A percentile compares a stretch with the other conserved stretches of the same genome.
Conservation (phyloP, 192 early-diverging fungal genomes). For the Pilobolus umbonatus region DNA sequence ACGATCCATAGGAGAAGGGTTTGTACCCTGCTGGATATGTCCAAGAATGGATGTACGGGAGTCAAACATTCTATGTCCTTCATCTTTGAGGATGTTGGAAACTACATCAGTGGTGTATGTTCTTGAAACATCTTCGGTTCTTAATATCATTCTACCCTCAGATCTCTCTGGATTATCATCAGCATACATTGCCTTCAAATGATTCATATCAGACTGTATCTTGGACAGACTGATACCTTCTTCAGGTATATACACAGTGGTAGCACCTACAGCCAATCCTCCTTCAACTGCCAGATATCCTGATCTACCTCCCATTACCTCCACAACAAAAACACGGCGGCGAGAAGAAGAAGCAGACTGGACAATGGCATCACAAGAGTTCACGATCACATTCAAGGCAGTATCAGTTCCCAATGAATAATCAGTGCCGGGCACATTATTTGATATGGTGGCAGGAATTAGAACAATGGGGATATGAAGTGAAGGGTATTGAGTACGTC, state of each 20-base stretch:
- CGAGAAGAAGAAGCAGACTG: constrained; percentile 87
- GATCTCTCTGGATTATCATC: constrained; percentile 65
- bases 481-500: constrained; percentile 78
- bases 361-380: constrained; percentile 86
- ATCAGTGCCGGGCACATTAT: constrained; percentile 98
- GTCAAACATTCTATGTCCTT: constrained; percentile 86
- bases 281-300: constrained; percentile 88
- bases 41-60: constrained; percentile 87
- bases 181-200: constrained; percentile 71
- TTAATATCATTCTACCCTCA: constrained; percentile 85
- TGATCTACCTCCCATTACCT: constrained; percentile 94
- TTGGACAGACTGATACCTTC: constrained; percentile 73
- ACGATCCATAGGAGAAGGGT: constrained; percentile 92
- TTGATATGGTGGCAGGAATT: constrained; percentile 93
- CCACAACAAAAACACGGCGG: constrained; percentile 93
- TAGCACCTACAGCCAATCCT: constrained; percentile 84
- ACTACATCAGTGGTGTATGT: constrained; percentile 92
- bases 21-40: constrained; percentile 93
- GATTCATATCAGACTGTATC: constrained; percentile 81
- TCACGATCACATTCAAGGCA: constrained; percentile 89
- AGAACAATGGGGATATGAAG: constrained; percentile 92
- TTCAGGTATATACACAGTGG: constrained; percentile 91
- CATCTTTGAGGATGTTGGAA: constrained; percentile 78
- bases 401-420: constrained; percentile 94
- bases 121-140: constrained; percentile 66